Evolutionary conservation across 2,329 filamentous ascomycete genomes (phyloP), one percentile per base, ranked within the genome.

Genomic region (Monilinia aucupariae): DNA sequence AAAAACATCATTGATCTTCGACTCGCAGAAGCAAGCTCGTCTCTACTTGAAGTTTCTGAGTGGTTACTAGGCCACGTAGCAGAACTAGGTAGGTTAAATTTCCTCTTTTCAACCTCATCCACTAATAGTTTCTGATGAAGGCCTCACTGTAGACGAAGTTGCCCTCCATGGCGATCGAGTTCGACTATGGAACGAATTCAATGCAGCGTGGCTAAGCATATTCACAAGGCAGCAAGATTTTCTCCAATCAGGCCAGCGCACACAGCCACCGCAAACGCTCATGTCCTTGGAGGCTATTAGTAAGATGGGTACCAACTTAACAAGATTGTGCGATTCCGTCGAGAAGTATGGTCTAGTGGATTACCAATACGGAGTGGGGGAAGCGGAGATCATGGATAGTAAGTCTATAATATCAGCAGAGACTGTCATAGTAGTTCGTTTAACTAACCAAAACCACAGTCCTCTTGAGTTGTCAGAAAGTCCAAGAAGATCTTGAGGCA

Each of bases 291-390:
- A 89, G 3, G 82, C 80, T 30, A 80, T 97, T 55, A 85, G 90
- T 70, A 87, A 86, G 68, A 87, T 97, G 83, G 91, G 90, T 15
- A 87, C 88, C 61, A 89, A 96, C 71, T 77, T 99, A 37, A 83
- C 96, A 62, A 83, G 86, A 58, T 80, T 96, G 58, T 96, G 92
- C 74, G 92, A 97, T 74, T 84, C 84, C 58, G 84, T 97, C 66
- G 93, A 97, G 75, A 87, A 89, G 68, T 88, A 96, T 73, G 94
- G 94, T n/a, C 79, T 99, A 54, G 91, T 99, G 13, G 94, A 99
- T 77, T 99, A 97, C 74, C 89, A 97, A 72, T 96, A 96, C 78
- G 94, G 94, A 10, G 90, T 97, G 32, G 96, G 91, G 85, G 94
- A 97, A 76, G 92, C 97, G 73, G 86, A 90, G 72, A 97, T 97